These are phyloP conservation scores for Circinella minor DNA, from an alignment of 371 early-diverging fungal genomes.

Conservation along the genomic window DNA sequence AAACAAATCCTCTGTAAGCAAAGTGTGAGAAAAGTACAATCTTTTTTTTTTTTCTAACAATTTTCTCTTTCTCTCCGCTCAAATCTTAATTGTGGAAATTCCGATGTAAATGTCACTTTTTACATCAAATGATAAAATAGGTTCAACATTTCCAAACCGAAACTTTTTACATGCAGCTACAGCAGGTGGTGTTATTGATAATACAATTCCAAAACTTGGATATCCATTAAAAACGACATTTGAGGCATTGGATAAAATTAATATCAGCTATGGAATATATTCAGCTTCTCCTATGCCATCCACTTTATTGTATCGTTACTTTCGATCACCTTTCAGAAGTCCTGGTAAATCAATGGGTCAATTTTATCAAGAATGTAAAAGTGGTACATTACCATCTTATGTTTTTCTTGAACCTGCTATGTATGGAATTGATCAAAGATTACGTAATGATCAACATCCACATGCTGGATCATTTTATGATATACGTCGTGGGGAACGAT, in stretches of 20 bases:
- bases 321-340: constrained; percentile 15
- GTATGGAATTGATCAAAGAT: constrained; percentile 22
- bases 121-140: background rate
- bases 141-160: constrained; percentile 32
- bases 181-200: constrained; percentile 25
- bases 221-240: constrained; percentile 22
- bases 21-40: too few relatives aligned
- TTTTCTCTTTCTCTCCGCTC: too few relatives aligned
- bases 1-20: too few relatives aligned
- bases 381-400: constrained; percentile 20
- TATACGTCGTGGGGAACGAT: constrained; percentile 27
- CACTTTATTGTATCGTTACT: constrained; percentile 21
- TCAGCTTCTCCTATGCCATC: constrained; percentile 24
- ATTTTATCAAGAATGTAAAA: constrained; percentile 22
- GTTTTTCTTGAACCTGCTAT: constrained; percentile 25
- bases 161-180: constrained; percentile 31
- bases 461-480: constrained; percentile 22
- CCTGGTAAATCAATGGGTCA: constrained; percentile 16
- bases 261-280: constrained; percentile 19
- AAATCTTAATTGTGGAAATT: too few relatives aligned
- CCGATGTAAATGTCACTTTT: background rate
- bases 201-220: constrained; percentile 19
- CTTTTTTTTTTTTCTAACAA: background rate
- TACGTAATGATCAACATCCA: constrained; percentile 30
- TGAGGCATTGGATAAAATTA: constrained; percentile 15